Percentiles rank a stretch among this genome's conserved stretches.
Conservation (phyloP, 2,329 filamentous ascomycete species). For the Diplodia sapinea region DNA sequence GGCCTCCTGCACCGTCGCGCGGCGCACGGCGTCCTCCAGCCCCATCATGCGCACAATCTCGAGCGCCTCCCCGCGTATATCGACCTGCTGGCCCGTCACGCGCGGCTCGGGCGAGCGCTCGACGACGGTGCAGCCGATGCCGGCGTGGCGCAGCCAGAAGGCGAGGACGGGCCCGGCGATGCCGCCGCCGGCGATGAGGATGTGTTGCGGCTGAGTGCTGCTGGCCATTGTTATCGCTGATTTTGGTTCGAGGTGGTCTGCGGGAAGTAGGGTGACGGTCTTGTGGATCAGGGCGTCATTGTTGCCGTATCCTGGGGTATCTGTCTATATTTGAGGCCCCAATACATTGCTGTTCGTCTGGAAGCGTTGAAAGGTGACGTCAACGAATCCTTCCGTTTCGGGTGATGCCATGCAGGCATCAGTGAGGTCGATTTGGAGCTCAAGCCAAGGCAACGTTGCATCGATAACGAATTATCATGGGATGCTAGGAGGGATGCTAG, state of each 20-base stretch:
- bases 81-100: constrained; percentile 53
- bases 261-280: not conserved
- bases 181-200: constrained; percentile 50
- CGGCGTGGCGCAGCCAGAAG: constrained; percentile 41
- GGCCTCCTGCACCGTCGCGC: constrained; percentile 47
- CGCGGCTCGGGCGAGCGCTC: constrained; percentile 50
- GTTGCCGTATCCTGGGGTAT: not conserved
- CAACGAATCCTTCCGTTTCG: not conserved
- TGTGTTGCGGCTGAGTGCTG: not conserved
- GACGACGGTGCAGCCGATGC: constrained; percentile 50
- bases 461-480: not conserved
- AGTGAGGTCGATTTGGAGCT: not conserved
- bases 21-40: constrained; percentile 46
- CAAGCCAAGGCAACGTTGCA: not conserved
- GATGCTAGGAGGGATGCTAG: not conserved
- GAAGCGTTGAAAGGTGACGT: not conserved
- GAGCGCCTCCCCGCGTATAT: constrained; percentile 52
- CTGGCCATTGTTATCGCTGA: no score
- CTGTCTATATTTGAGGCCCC: not conserved
- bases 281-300: constrained; percentile 22
- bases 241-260: no score
- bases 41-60: constrained; percentile 51
- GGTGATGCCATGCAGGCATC: not conserved
- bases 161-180: constrained; percentile 49
- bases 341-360: not conserved